Percentiles rank a stretch among this genome's conserved stretches.
Conservation (phyloP, 352 stramenopile species). For the Phytopythium oedochilum region DNA sequence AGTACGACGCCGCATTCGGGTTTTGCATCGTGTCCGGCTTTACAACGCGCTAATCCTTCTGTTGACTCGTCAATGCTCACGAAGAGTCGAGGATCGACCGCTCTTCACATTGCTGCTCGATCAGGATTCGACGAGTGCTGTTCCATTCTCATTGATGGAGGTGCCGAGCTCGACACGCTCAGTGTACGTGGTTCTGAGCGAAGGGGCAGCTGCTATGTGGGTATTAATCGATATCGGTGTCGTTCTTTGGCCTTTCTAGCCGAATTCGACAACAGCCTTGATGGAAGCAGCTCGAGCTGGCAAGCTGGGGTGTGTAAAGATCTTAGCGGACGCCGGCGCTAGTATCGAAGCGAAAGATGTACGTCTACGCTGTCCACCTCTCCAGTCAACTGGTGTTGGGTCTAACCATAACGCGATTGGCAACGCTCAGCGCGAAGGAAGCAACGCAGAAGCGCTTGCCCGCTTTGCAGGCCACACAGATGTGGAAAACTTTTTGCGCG, state of each 20-base stretch:
- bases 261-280: conserved; percentile 82
- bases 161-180: conserved; percentile 65
- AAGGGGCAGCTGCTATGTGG: neutral
- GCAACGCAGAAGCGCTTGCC: conserved; percentile 68
- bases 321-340: conserved; percentile 62
- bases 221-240: neutral
- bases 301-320: conserved; percentile 69
- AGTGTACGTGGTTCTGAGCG: conserved; percentile 46
- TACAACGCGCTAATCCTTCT: conserved; percentile 7
- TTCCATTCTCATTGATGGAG: conserved; percentile 58
- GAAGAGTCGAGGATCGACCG: conserved; percentile 77
- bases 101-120: conserved; percentile 74
- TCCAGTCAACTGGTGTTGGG: neutral
- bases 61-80: conserved; percentile 9
- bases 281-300: conserved; percentile 84
- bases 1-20: conserved; percentile 22
- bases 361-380: conserved; percentile 12
- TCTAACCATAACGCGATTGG: conserved; percentile 4
- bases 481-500: conserved; percentile 77
- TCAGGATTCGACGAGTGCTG: conserved; percentile 74
- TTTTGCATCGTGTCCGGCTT: neutral
- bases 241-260: conserved; percentile 19
- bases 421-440: conserved; percentile 53
- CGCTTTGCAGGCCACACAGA: conserved; percentile 46
- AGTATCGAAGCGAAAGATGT: conserved; percentile 76